Percentiles rank a stretch among this genome's conserved stretches.
phyloP scores from a whole-genome alignment of 2,329 filamentous ascomycete species.

The Penicillium occitanis region DNA sequence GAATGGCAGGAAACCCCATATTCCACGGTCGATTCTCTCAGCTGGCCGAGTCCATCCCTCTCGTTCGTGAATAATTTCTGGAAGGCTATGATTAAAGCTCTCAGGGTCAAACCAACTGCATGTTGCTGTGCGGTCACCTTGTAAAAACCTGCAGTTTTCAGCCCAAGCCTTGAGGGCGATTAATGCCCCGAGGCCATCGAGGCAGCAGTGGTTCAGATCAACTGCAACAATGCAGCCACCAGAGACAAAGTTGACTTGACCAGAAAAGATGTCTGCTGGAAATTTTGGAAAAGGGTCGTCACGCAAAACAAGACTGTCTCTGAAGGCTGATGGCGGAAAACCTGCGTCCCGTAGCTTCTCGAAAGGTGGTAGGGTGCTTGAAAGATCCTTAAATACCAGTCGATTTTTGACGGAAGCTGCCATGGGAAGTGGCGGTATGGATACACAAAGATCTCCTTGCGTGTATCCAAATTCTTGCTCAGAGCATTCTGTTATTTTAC shows the following conservation, averaged over 20 bases:
- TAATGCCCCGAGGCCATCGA: conserved; percentile 11
- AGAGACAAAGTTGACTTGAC: conserved; percentile 15
- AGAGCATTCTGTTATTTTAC: conserved; percentile 9
- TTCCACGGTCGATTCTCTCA: conserved; percentile 7
- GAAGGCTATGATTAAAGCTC: conserved; percentile 16
- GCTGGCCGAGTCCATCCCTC: conserved; percentile 6
- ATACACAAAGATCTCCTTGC: conserved; percentile 13
- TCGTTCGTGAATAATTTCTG: conserved; percentile 10
- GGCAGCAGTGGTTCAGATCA: conserved; percentile 14
- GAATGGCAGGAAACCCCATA: conserved; percentile 13
- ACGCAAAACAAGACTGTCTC: conserved; percentile 13
- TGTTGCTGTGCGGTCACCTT: conserved; percentile 9
- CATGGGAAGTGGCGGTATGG: conserved; percentile 9
- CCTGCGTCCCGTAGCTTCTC: not conserved
- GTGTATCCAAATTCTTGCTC: conserved; percentile 3
- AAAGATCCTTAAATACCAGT: conserved; percentile 11
- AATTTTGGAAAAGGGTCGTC: conserved; percentile 14
- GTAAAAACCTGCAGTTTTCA: conserved; percentile 14
- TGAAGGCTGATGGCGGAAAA: conserved; percentile 10
- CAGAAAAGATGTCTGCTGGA: conserved; percentile 11
- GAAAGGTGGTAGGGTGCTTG: conserved; percentile 1
- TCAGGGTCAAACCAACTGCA: conserved; percentile 13
- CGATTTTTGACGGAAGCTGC: not conserved
- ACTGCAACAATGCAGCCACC: conserved; percentile 17
- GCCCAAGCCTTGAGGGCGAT: conserved; percentile 14